Evolutionary conservation across 108 stramenopile genomes (phyloP).

Genomic region (Mayamaea pseudoterrestris): DNA sequence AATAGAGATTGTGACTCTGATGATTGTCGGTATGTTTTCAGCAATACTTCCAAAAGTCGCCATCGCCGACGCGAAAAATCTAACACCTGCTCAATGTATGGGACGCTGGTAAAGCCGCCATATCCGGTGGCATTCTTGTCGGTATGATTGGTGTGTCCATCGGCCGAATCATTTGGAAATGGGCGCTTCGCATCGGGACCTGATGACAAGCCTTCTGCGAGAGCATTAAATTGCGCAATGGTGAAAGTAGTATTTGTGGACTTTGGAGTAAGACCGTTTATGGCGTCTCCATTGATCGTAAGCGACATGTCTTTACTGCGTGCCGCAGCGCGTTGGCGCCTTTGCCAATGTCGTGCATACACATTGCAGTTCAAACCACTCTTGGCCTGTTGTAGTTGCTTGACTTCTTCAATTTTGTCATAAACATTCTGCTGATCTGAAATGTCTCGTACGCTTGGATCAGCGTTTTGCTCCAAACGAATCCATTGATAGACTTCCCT

Average conservation of each 20-base stretch:
- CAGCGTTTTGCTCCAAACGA: no score
- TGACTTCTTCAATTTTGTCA: no score
- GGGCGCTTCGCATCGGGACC: slow-evolving; percentile 23
- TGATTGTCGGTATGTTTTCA: slow-evolving; percentile 2
- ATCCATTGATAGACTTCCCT: no score
- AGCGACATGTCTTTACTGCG: no score
- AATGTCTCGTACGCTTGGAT: no score
- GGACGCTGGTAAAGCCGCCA: slow-evolving; percentile 32
- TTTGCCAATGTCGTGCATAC: no score
- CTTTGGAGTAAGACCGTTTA: no score
- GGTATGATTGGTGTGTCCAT: neutral
- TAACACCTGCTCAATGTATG: slow-evolving; percentile 16
- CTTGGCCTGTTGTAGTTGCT: no score
- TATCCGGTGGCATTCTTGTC: slow-evolving; percentile 3
- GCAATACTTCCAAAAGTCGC: slow-evolving; percentile 31
- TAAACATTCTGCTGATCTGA: no score
- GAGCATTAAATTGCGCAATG: slow-evolving; percentile 31
- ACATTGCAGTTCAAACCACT: no score
- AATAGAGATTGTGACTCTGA: slow-evolving; percentile 5
- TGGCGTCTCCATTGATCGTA: no score
- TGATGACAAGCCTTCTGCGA: slow-evolving; percentile 32
- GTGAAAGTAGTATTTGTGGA: slow-evolving; percentile 10
- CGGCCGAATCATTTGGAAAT: slow-evolving; percentile 2
- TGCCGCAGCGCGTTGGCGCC: no score
- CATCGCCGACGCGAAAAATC: slow-evolving; percentile 35